Percentiles rank a stretch among this genome's conserved stretches.
Evolutionary conservation across 106 monocot species (phyloP).

Genomic region (Iris macrosiphon): DNA sequence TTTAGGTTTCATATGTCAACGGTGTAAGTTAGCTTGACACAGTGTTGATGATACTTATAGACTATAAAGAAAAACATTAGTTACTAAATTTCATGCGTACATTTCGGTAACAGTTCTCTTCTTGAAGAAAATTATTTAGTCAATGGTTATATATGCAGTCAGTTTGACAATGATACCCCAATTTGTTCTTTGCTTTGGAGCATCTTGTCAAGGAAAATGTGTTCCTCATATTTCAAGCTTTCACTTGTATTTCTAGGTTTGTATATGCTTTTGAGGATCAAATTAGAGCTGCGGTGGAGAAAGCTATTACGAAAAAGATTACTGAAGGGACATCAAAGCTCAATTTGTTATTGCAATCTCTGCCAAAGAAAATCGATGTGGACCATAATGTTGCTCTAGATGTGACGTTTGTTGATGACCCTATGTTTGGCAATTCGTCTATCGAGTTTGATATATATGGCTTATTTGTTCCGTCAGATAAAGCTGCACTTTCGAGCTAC

Average conservation of each 20-base stretch:
- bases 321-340: slow-evolving; percentile 53
- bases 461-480: slow-evolving; percentile 41
- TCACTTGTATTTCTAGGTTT: slow-evolving; percentile 44
- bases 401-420: slow-evolving; percentile 68
- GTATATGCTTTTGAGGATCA: slow-evolving; percentile 75
- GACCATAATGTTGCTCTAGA: slow-evolving; percentile 59
- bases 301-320: slow-evolving; percentile 63
- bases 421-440: slow-evolving; percentile 56
- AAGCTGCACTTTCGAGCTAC: slow-evolving; percentile 3
- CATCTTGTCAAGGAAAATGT: too few relatives aligned
- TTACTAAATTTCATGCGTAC: too few relatives aligned
- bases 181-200: too few relatives aligned
- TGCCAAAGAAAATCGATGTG: slow-evolving; percentile 72
- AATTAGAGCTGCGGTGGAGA: slow-evolving; percentile 68
- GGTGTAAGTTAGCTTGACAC: too few relatives aligned
- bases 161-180: too few relatives aligned
- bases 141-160: too few relatives aligned
- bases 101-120: too few relatives aligned
- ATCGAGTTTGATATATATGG: slow-evolving; percentile 82
- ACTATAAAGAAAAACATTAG: too few relatives aligned
- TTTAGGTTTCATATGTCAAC: too few relatives aligned
- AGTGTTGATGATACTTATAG: too few relatives aligned
- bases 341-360: slow-evolving; percentile 50
- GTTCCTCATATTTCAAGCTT: too few relatives aligned
- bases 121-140: too few relatives aligned